A percentile compares a stretch with the other conserved stretches of the same genome.
Evolutionary conservation across 1,139 yeast species (phyloP).

Genomic region (Debaryomyces nepalensis): DNA sequence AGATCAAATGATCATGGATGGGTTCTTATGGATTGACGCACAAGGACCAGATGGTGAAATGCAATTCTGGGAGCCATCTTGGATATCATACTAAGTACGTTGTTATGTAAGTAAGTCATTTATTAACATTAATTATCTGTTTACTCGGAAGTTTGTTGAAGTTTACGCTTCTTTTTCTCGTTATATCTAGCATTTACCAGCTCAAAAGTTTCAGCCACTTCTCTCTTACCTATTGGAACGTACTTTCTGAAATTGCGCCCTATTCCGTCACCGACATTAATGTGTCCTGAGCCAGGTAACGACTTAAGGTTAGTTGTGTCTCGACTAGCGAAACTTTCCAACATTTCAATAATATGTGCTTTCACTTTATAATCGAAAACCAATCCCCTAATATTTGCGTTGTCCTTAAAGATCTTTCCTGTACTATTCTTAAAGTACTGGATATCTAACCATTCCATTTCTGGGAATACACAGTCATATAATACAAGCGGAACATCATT

Average conservation of each 20-base stretch:
- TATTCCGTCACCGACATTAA: slow-evolving; percentile 73
- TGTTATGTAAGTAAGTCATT: neutral
- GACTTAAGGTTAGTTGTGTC: slow-evolving; percentile 25
- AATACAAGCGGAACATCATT: slow-evolving; percentile 87
- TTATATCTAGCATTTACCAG: slow-evolving; percentile 67
- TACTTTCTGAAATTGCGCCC: slow-evolving; percentile 64
- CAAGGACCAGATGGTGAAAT: slow-evolving; percentile 53
- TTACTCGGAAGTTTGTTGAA: slow-evolving; percentile 2
- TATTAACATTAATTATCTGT: slow-evolving; percentile 1
- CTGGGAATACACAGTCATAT: slow-evolving; percentile 81
- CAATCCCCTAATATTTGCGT: slow-evolving; percentile 33
- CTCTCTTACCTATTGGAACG: slow-evolving; percentile 61
- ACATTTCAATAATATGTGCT: slow-evolving; percentile 37
- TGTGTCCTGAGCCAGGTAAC: slow-evolving; percentile 33
- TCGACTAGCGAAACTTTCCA: slow-evolving; percentile 27
- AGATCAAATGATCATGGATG: slow-evolving; percentile 79
- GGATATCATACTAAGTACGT: slow-evolving; percentile 38
- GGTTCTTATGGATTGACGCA: slow-evolving; percentile 81
- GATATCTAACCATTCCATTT: slow-evolving; percentile 65
- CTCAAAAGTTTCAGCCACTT: slow-evolving; percentile 64
- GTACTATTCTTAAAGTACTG: slow-evolving; percentile 31
- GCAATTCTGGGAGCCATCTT: slow-evolving; percentile 67
- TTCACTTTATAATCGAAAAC: slow-evolving; percentile 42
- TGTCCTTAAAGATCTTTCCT: slow-evolving; percentile 26
- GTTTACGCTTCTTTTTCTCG: slow-evolving; percentile 41